Conservation (phyloP, 2,329 filamentous ascomycete species). For the Penicillium sp. region DNA sequence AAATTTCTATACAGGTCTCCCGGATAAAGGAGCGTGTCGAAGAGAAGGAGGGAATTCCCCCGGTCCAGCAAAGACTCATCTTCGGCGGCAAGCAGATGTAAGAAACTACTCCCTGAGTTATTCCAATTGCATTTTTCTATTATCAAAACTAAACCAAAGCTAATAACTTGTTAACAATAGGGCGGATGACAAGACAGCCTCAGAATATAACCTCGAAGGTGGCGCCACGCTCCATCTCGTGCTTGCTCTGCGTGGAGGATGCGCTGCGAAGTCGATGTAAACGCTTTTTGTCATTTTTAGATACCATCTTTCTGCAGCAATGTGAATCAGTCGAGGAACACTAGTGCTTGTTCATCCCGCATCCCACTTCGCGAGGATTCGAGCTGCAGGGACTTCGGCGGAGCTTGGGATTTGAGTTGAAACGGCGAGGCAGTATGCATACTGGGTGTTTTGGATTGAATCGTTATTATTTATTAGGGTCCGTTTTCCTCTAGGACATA, state of each 20-base stretch:
- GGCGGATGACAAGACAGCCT: slow-evolving; percentile 90
- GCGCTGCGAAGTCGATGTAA: slow-evolving; percentile 15
- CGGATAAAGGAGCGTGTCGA: slow-evolving; percentile 99
- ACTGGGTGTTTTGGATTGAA: not conserved
- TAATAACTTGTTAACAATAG: slow-evolving; percentile 48
- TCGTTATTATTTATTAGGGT: not conserved
- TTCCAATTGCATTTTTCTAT: no score
- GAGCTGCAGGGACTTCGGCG: not conserved
- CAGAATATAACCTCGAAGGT: slow-evolving; percentile 85
- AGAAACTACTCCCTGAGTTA: slow-evolving; percentile 18
- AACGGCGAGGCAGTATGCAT: not conserved
- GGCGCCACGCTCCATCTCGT: slow-evolving; percentile 94
- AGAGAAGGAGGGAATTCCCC: slow-evolving; percentile 97
- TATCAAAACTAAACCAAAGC: not conserved
- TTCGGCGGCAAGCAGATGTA: slow-evolving; percentile 98
- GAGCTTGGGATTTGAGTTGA: not conserved
- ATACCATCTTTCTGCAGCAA: slow-evolving; percentile 16
- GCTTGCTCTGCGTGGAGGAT: slow-evolving; percentile 83
- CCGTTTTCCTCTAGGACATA: not conserved
- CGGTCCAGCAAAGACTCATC: slow-evolving; percentile 93
- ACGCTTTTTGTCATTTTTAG: slow-evolving; percentile 13
- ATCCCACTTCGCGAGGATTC: not conserved
- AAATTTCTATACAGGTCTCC: slow-evolving; percentile 61
- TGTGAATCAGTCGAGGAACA: slow-evolving; percentile 6
- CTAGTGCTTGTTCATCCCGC: not conserved